These are phyloP conservation scores for Scedosporium boydii DNA, from an alignment of 2,329 filamentous ascomycete species.

Conservation along the genomic window DNA sequence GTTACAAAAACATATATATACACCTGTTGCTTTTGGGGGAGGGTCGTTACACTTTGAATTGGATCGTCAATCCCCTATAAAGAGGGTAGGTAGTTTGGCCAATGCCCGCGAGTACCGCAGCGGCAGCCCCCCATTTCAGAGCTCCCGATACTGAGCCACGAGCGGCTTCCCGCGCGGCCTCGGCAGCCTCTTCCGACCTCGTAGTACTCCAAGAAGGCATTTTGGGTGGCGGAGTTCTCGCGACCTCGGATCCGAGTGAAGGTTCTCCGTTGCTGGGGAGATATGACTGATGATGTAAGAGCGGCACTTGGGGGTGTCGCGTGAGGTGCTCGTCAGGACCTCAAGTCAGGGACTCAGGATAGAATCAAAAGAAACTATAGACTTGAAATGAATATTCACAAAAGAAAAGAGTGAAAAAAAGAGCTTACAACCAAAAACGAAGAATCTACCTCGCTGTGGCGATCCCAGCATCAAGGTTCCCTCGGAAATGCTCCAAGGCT, in stretches of 20 bases:
- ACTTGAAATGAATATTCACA: neutral
- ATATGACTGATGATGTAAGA: neutral
- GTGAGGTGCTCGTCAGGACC: neutral
- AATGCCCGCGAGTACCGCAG: conserved; percentile 50
- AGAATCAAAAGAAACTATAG: neutral
- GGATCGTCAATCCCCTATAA: conserved; percentile 62
- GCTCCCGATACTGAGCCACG: conserved; percentile 59
- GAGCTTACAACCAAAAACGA: no score
- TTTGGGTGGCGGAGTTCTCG: neutral
- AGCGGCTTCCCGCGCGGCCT: conserved; percentile 62
- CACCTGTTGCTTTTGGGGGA: neutral
- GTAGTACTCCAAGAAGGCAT: conserved; percentile 48
- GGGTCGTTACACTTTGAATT: conserved; percentile 63
- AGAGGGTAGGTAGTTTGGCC: conserved; percentile 59
- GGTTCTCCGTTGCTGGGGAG: neutral
- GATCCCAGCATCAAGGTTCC: no score
- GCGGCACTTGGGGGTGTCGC: neutral
- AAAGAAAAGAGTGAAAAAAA: no score
- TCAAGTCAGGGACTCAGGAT: neutral
- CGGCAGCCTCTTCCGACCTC: conserved; percentile 55
- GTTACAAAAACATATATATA: neutral
- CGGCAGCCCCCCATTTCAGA: conserved; percentile 62
- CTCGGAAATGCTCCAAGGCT: neutral
- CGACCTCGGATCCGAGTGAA: neutral
- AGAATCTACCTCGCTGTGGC: no score